phyloP scores from a whole-genome alignment of 352 stramenopile genomes.

The Pythium dissimile region DNA sequence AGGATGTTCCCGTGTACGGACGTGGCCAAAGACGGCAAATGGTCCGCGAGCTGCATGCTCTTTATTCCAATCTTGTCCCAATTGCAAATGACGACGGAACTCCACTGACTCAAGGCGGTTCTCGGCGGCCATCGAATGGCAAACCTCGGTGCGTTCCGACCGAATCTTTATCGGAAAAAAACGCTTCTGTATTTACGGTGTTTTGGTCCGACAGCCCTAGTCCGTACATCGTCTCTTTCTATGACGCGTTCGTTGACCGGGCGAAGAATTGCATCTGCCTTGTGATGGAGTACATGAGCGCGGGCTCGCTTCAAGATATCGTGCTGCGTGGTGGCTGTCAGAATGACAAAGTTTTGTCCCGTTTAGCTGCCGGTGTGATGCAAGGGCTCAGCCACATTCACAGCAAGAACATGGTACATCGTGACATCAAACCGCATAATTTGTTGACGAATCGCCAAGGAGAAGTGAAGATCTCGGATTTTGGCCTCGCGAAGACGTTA shows the following conservation, averaged over 20 bases:
- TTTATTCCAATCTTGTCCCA: slow-evolving; percentile 88
- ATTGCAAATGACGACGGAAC: slow-evolving; percentile 47
- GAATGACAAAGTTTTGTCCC: slow-evolving; percentile 79
- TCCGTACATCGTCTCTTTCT: slow-evolving; percentile 91
- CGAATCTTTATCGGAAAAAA: background rate
- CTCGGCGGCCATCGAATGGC: slow-evolving; percentile 5
- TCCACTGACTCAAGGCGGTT: background rate
- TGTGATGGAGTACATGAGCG: slow-evolving; percentile 94
- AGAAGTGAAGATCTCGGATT: slow-evolving; percentile 88
- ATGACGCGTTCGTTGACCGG: slow-evolving; percentile 89
- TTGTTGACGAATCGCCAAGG: slow-evolving; percentile 84
- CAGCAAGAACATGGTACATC: slow-evolving; percentile 85
- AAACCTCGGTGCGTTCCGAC: slow-evolving; percentile 6
- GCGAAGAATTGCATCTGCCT: slow-evolving; percentile 87
- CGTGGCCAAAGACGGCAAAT: slow-evolving; percentile 84
- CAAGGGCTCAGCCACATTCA: slow-evolving; percentile 86
- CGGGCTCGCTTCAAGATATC: slow-evolving; percentile 88
- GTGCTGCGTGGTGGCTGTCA: slow-evolving; percentile 75
- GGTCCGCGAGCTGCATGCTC: slow-evolving; percentile 84
- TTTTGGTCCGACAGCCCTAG: slow-evolving; percentile 40
- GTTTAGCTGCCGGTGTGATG: slow-evolving; percentile 69
- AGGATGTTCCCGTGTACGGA: slow-evolving; percentile 87
- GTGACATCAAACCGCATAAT: slow-evolving; percentile 92
- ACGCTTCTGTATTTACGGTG: background rate
- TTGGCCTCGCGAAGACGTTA: slow-evolving; percentile 75